These are phyloP conservation scores for Epichloe aotearoae DNA, from an alignment of 2,329 filamentous ascomycete species.

Conservation along the genomic window DNA sequence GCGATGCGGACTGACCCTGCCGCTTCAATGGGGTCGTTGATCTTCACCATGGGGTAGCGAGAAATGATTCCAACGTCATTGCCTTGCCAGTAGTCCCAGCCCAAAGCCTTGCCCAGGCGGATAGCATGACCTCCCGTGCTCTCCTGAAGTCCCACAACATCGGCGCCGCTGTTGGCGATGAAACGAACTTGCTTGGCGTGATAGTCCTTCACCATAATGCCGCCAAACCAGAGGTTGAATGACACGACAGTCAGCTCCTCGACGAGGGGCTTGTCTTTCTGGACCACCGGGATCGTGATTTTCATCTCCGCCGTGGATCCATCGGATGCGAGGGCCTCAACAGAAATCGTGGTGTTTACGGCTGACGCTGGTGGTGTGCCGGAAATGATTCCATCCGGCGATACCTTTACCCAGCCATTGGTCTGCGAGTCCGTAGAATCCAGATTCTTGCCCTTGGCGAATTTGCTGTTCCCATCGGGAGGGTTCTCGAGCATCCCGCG, in stretches of 20 bases:
- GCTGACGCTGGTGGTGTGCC: slow-evolving; percentile 18
- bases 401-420: slow-evolving; percentile 19
- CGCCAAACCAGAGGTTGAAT: slow-evolving; percentile 28
- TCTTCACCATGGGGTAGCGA: slow-evolving; percentile 23
- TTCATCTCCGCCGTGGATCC: slow-evolving; percentile 13
- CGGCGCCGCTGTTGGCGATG: slow-evolving; percentile 17
- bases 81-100: slow-evolving; percentile 24
- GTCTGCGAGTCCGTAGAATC: slow-evolving; percentile 6
- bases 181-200: slow-evolving; percentile 26
- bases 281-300: slow-evolving; percentile 21
- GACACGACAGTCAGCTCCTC: slow-evolving; percentile 22
- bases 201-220: slow-evolving; percentile 21
- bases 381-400: slow-evolving; percentile 19
- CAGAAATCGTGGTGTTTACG: slow-evolving; percentile 12
- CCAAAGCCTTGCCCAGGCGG: slow-evolving; percentile 22
- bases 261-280: slow-evolving; percentile 15
- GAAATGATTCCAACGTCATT: slow-evolving; percentile 21
- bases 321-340: slow-evolving; percentile 16
- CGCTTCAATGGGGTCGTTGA: slow-evolving; percentile 12
- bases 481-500: slow-evolving; percentile 19
- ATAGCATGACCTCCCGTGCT: slow-evolving; percentile 16
- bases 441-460: slow-evolving; percentile 12
- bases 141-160: slow-evolving; percentile 26
- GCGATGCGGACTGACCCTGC: slow-evolving; percentile 20
- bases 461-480: slow-evolving; percentile 13